Evolutionary conservation across 768 basidiomycete species (phyloP), one percentile per base, ranked within the genome.

Genomic region (Auriscalpium microsporum): DNA sequence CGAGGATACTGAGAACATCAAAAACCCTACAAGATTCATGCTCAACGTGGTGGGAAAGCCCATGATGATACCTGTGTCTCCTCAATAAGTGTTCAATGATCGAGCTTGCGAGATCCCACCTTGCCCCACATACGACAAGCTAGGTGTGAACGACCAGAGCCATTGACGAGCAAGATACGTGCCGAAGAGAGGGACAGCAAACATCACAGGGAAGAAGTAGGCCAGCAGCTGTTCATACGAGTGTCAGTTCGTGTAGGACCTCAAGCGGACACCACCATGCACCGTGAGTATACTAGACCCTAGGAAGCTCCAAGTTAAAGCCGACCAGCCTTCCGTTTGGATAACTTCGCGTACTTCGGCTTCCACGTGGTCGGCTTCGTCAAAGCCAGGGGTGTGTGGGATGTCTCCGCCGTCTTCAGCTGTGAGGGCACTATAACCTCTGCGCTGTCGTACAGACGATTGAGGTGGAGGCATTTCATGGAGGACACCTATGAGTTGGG

Each of bases 71-170:
- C 93, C 90, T 86, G 52, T 38, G 28, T 37, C 19, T 28, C 10
- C 17, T 23, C 42, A 53, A 23, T 53, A 49, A n/a, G 14, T 21
- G 54, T 52, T 50, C 40, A 21, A 53, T 48, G 49, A 2, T 3
- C 2, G 36, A 45, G 14, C 13, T 23, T 13, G 10, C 11, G 40
- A 11, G 19, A 36, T 40, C 69, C 40, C 50, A 83, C 90, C 94
- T 80, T 95, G 92, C 1, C 94, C 94, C 40, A 96, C 84, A 64
- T 96, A 97, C 0, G 89, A 90, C 21, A 95, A 71, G 68, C 88
- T 91, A 1, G 93, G 94, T 0, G 91, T 88, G 65, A 96, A 94
- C 42, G 83, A 87, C 93, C 94, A 98, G 11, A 94, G 69, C 93
- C 94, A 97, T 60, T 89, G 77, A 42, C 78, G 78, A 3, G 95